Percentiles rank a stretch among this genome's conserved stretches.
Conservation (phyloP, 202 grass and related monocot genomes). For the Musa balbisiana region DNA sequence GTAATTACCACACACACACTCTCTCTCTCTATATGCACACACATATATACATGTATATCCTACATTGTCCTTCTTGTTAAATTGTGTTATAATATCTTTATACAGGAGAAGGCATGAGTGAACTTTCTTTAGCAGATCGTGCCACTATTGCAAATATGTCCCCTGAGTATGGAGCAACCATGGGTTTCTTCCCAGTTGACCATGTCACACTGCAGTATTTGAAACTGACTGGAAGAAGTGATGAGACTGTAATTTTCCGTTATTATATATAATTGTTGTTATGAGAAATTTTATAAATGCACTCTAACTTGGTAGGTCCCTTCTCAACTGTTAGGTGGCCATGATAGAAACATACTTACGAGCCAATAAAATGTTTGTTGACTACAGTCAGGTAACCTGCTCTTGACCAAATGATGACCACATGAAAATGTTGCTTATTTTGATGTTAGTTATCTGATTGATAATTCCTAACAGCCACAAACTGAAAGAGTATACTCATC, state of each 20-base stretch:
- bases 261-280: not conserved
- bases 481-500: slow-evolving; percentile 85
- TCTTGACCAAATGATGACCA: not conserved
- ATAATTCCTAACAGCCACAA: slow-evolving; percentile 48
- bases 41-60: no score
- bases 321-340: slow-evolving; percentile 52
- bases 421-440: not conserved
- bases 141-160: slow-evolving; percentile 99
- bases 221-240: slow-evolving; percentile 85
- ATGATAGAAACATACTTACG: slow-evolving; percentile 93
- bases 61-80: slow-evolving; percentile 1
- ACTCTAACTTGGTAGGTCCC: not conserved
- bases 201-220: slow-evolving; percentile 77
- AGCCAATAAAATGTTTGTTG: slow-evolving; percentile 87
- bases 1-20: not conserved
- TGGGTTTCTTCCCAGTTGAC: slow-evolving; percentile 98
- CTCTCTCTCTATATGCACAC: not conserved
- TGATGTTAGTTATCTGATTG: slow-evolving; percentile 24
- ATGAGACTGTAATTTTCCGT: slow-evolving; percentile 66
- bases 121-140: slow-evolving; percentile 84
- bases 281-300: not conserved
- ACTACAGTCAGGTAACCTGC: slow-evolving; percentile 62
- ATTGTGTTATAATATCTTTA: not conserved
- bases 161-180: slow-evolving; percentile 95
- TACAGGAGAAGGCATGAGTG: slow-evolving; percentile 75